Base-by-base conservation (phyloP, 75 land plant genomes). In the Picea glauca region DNA sequence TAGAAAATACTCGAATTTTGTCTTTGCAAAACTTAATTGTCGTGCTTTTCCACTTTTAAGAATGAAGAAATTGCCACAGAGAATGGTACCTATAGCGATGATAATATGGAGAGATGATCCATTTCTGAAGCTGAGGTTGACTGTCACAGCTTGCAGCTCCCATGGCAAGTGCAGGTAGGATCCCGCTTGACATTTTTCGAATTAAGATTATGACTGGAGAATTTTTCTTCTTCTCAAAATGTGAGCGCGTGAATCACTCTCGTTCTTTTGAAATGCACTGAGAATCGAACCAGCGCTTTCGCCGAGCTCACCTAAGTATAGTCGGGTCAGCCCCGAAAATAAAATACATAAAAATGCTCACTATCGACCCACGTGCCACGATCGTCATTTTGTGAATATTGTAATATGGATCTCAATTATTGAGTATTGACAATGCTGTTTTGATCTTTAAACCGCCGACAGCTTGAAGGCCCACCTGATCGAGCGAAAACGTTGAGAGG, bases 21-120 rank as follows among this genome's bases (percentile, higher is more conserved):
- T 18, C 20, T 18, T 60, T 35, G 30, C 76, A 32, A 46, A 8
- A 40, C n/a, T 14, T 63, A 1, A 43, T 33, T 61, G 14, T n/a
- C 17, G 2, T 62, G 68, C 38, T 17, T 23, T 30, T 40, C 21
- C 15, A n/a, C 20, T 35, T 43, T 60, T 1, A 21, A 5, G 74
- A 23, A 75, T 57, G 40, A 21, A 13, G 32, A 63, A 75, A 32
- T 9, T 46, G 62, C 8, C 59, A 72, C 30, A 40, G 30, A 60
- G 62, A 38, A 31, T 26, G 18, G 58, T 30, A 90, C 91, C 91
- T 74, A 75, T 90, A 90, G 60, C 85, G 84, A 11, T 56, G 74
- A 83, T 90, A 85, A 63, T 85, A 85, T 8, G 91, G 91, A 58
- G 85, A 80, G 26, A 90, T 90, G 13, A 83, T 76, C 67, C 54